A percentile compares a stretch with the other conserved stretches of the same genome.
phyloP scores from a whole-genome alignment of 345 rosid genomes.

The Geranium rotundifolium region DNA sequence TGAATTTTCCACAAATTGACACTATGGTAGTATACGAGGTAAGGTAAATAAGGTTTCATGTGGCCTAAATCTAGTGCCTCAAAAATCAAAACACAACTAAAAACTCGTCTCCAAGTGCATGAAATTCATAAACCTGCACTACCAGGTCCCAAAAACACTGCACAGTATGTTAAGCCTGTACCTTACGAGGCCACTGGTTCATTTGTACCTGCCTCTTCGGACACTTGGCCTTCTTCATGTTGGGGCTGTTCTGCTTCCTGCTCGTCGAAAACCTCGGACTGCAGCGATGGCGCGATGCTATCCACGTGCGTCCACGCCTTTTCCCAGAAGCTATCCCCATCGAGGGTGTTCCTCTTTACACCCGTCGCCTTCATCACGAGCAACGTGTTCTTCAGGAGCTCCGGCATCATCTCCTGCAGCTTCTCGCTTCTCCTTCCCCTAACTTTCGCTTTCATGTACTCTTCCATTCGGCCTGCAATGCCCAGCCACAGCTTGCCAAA shows the following conservation, averaged over 20 bases:
- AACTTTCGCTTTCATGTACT: conserved; percentile 80
- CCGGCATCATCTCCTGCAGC: conserved; percentile 80
- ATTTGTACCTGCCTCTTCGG: neutral
- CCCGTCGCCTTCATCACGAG: conserved; percentile 75
- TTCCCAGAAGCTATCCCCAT: conserved; percentile 98
- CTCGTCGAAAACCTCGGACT: conserved; percentile 79
- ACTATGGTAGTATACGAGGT: neutral
- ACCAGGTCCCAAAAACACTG: neutral
- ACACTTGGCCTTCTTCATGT: conserved; percentile 10
- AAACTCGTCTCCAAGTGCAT: neutral
- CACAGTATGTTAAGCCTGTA: neutral
- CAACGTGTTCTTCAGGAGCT: conserved; percentile 77
- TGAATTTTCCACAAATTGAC: neutral
- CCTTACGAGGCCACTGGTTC: too few relatives aligned
- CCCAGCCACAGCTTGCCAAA: conserved; percentile 96
- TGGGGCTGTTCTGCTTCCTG: conserved; percentile 26
- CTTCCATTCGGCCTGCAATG: conserved; percentile 84
- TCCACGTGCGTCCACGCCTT: conserved; percentile 92
- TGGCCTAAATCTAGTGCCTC: neutral
- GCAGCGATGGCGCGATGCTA: conserved; percentile 66
- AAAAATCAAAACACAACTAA: neutral
- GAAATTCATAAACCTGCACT: too few relatives aligned
- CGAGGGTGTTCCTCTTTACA: conserved; percentile 76
- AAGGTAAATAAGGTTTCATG: too few relatives aligned
- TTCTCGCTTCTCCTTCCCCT: conserved; percentile 84